Evolutionary conservation across 2,329 filamentous ascomycete species (phyloP).

Genomic region (Raffaelea deltoideospora): DNA sequence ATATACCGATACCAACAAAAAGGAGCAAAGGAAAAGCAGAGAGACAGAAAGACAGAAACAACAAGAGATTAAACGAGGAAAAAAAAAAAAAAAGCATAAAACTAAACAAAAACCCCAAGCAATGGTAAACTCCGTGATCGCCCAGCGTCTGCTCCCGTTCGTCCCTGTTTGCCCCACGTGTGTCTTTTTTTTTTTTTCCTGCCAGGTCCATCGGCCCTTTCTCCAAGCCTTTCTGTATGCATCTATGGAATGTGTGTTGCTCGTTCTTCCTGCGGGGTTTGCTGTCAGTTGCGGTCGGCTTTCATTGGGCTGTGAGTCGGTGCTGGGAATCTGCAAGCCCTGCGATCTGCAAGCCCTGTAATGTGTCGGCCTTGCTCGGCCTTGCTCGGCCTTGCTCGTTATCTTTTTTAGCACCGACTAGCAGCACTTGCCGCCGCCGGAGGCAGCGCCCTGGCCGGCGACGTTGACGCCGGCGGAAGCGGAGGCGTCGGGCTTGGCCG

Average conservation of each 20-base stretch:
- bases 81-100: background rate
- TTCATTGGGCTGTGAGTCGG: too few species aligned
- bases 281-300: too few species aligned
- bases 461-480: constrained; percentile 50
- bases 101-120: background rate
- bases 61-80: background rate
- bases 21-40: background rate
- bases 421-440: constrained; percentile 60
- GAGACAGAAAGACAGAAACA: background rate
- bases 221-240: background rate
- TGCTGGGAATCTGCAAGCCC: too few species aligned
- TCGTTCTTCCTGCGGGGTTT: too few species aligned
- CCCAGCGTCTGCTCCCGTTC: constrained; percentile 7
- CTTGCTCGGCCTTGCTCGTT: background rate
- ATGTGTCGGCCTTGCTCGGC: background rate
- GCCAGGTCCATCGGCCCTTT: background rate
- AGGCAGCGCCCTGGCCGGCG: constrained; percentile 38
- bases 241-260: too few species aligned
- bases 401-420: constrained; percentile 29
- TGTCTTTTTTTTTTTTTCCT: background rate
- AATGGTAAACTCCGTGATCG: constrained; percentile 4
- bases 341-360: too few species aligned
- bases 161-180: background rate
- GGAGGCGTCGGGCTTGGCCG: constrained; percentile 58
- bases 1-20: too few species aligned